Base-by-base conservation (phyloP, 768 basidiomycete species). In the Trametes maxima region DNA sequence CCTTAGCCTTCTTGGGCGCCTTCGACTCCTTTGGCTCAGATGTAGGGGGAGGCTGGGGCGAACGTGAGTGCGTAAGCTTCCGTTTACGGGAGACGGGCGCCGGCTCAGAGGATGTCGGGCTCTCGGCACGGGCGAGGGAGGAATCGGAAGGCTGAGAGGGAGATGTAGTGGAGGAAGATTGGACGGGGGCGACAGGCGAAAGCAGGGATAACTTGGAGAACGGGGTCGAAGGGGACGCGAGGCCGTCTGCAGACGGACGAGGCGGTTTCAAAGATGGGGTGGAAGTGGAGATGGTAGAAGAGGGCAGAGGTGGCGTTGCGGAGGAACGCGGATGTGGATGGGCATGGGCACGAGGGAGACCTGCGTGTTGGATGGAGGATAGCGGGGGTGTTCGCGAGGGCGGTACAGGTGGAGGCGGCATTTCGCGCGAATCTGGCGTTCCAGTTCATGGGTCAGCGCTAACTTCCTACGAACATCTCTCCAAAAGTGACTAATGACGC, bases 351-450 rank as follows among this genome's bases (percentile, higher is more conserved):
- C 35, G 33, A 7, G 55, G 44, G 21, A n/a, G n/a, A n/a, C n/a
- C n/a, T n/a, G n/a, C n/a, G n/a, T n/a, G n/a, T n/a, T 46, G 36
- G 16, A 17, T 22, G 2, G 72, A 72, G 33, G 76, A 60, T 4
- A 76, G 75, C 33, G 79, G 77, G 5, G 78, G 75, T 59, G 82
- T 77, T 24, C 77, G 67, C 12, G 76, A 70, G 17, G 78, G 77
- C 5, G 82, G 81, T 69, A 83, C 75, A 0, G 79, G 79, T 21
- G 82, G 81, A 6, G 83, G 83, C 5, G 83, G 82, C 84, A 81
- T 79, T 16, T 73, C 74, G 21, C 67, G 70, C 0, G 70, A 64
- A 56, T 78, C 80, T 82, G 54, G 0, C 7, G 2, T 3, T 3
- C 10, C 33, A 11, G 12, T 0, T 2, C 2, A 36, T 24, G 42